Evolutionary conservation across 345 rosid species (phyloP).

Genomic region (Toxicodendron radicans): DNA sequence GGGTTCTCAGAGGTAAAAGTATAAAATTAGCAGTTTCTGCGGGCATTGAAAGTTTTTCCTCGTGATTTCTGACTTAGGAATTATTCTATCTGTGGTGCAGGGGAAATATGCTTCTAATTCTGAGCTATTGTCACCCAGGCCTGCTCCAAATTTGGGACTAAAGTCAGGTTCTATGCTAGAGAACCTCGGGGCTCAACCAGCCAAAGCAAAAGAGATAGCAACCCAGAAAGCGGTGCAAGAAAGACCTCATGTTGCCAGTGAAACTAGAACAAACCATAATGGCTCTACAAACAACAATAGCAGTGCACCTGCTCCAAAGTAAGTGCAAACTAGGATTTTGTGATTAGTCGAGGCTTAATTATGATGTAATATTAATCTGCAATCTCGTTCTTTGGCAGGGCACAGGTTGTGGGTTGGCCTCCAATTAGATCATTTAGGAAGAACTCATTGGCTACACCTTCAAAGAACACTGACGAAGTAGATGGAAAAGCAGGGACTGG

Average conservation of each 20-base stretch:
- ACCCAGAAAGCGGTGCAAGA: conserved; percentile 37
- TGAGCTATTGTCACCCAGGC: conserved; percentile 45
- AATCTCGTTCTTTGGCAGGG: conserved; percentile 39
- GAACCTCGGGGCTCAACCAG: conserved; percentile 45
- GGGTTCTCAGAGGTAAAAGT: conserved; percentile 49
- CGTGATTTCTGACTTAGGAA: conserved; percentile 20
- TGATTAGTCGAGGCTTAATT: background rate
- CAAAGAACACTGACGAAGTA: conserved; percentile 57
- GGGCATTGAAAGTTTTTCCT: background rate
- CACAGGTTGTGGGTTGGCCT: conserved; percentile 85
- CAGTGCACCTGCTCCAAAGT: conserved; percentile 61
- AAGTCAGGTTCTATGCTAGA: conserved; percentile 50
- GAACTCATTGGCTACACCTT: conserved; percentile 57
- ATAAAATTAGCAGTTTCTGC: background rate
- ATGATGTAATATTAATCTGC: background rate
- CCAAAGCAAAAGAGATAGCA: conserved; percentile 40
- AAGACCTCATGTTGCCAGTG: conserved; percentile 33
- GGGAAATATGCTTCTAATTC: conserved; percentile 46
- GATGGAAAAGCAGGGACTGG: conserved; percentile 65
- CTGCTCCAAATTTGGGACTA: conserved; percentile 45
- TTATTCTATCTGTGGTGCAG: conserved; percentile 34
- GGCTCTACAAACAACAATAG: conserved; percentile 30
- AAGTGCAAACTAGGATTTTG: conserved; percentile 20
- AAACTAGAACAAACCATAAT: conserved; percentile 27
- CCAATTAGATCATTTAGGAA: conserved; percentile 69